Percentiles rank a stretch among this genome's conserved stretches.
Evolutionary conservation across 768 basidiomycete genomes (phyloP).

Genomic region (Paxillus involutus): DNA sequence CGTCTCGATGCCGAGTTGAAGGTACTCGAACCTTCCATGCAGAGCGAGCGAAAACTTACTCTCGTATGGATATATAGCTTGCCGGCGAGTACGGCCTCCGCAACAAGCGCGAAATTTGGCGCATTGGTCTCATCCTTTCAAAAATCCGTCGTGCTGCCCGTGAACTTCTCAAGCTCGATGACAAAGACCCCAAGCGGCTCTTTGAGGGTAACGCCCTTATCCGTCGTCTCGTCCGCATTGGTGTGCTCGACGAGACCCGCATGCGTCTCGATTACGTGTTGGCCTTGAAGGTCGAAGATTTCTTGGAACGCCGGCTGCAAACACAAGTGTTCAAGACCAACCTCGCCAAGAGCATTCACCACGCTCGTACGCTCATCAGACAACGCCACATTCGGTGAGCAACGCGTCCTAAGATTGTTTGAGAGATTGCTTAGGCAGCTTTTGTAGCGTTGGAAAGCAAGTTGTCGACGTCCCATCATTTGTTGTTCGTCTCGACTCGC

Average conservation of each 20-base stretch:
- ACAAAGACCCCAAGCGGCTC: slow-evolving; percentile 99
- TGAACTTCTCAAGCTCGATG: slow-evolving; percentile 99
- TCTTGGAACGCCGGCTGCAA: slow-evolving; percentile 98
- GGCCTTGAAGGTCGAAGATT: slow-evolving; percentile 98
- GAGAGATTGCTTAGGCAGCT: neutral
- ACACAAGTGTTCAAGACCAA: slow-evolving; percentile 99
- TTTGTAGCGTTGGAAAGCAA: slow-evolving; percentile 91
- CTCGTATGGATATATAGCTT: slow-evolving; percentile 54
- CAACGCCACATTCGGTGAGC: slow-evolving; percentile 97
- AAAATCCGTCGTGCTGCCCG: slow-evolving; percentile 99
- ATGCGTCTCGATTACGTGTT: slow-evolving; percentile 99
- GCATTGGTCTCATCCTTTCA: slow-evolving; percentile 95
- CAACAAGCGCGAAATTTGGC: slow-evolving; percentile 99
- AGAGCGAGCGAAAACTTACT: slow-evolving; percentile 1
- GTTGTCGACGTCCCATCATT: slow-evolving; percentile 99
- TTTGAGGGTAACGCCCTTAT: slow-evolving; percentile 99
- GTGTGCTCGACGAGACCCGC: slow-evolving; percentile 97
- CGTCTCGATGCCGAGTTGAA: slow-evolving; percentile 99
- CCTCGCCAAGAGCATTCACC: slow-evolving; percentile 97
- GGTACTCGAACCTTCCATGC: slow-evolving; percentile 44
- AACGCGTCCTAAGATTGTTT: neutral
- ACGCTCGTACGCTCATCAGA: slow-evolving; percentile 96
- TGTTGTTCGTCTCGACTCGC: slow-evolving; percentile 98
- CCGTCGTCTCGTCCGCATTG: slow-evolving; percentile 95
- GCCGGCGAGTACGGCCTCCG: slow-evolving; percentile 99